Evolutionary conservation across 1,284 basidiomycete genomes (phyloP), one percentile per base, ranked within the genome.

Genomic region (Ceraceosorus guamensis): DNA sequence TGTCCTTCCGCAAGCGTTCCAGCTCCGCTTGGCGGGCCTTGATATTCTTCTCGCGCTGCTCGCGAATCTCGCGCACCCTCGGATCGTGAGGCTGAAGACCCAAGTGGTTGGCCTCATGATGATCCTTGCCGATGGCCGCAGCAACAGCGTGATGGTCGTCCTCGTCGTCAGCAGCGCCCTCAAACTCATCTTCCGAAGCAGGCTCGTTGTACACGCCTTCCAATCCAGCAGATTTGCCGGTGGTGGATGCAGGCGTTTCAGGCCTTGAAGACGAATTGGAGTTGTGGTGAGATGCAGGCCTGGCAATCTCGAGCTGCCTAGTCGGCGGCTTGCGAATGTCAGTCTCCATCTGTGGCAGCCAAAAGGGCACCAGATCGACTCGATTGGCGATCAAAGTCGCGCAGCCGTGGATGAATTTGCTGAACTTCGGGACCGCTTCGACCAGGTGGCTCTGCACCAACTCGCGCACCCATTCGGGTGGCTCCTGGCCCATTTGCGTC

Each of bases 361-460:
- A 98, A 82, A 97, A 98, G 4, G 93, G 93, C 14, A 98, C 88
- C n/a, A 98, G 83, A 73, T 97, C 89, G 54, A 97, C 93, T 46
- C 93, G 87, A 76, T 91, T 85, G 37, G 92, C 89, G 6, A 98
- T 79, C 0, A 97, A 81, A 0, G 91, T 93, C 0, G 93, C 87
- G 73, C 93, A 98, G 31, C 93, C 93, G 75, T 97, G 93, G 64
- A 97, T 95, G 76, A 97, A 97, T 84, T 93, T 93, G 78, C 89
- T 88, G 66, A 78, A 79, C 66, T 79, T 79, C 62, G 75, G 77
- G 54, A 77, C 69, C 37, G 78, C 77, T 58, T 70, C 63, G 47
- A 71, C 93, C 5, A 98, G 80, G 79, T 97, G 91, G 51, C 88
- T 91, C 68, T 87, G 85, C 44, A 98, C 91, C 8, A 98, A 83